phyloP scores from a whole-genome alignment of 164 flowering plant genomes.

The Platanus orientalis region DNA sequence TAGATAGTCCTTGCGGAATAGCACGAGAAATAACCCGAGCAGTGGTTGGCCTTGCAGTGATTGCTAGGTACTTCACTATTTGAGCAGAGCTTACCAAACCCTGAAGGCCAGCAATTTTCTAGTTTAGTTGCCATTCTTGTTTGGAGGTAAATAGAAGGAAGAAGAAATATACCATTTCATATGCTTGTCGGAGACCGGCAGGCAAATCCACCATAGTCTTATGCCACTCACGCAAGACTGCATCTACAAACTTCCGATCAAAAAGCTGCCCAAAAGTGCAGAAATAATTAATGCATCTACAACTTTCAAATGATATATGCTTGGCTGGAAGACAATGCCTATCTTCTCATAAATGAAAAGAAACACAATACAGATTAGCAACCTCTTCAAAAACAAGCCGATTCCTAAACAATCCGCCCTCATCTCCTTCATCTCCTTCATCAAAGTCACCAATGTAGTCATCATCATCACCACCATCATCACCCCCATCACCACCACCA shows the following conservation, averaged over 20 bases:
- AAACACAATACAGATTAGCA: slow-evolving; percentile 5
- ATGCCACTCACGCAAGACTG: slow-evolving; percentile 94
- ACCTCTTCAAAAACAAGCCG: slow-evolving; percentile 84
- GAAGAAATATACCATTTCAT: slow-evolving; percentile 71
- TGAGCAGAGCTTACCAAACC: slow-evolving; percentile 97
- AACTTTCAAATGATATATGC: not conserved
- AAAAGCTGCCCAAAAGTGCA: slow-evolving; percentile 59
- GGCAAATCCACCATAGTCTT: slow-evolving; percentile 96
- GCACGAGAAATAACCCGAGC: slow-evolving; percentile 68
- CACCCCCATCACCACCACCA: slow-evolving; percentile 99
- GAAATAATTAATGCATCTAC: slow-evolving; percentile 5
- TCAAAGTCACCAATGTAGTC: slow-evolving; percentile 95
- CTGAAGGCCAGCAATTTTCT: slow-evolving; percentile 32
- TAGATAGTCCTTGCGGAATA: slow-evolving; percentile 77
- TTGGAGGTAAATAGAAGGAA: not conserved
- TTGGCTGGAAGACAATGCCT: not conserved
- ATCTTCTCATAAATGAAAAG: not conserved
- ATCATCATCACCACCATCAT: slow-evolving; percentile 96
- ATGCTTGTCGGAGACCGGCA: slow-evolving; percentile 92
- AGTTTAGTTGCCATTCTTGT: not conserved
- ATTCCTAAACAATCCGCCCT: slow-evolving; percentile 84
- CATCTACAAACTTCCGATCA: slow-evolving; percentile 85
- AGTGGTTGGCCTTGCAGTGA: slow-evolving; percentile 88
- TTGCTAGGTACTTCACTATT: slow-evolving; percentile 76
- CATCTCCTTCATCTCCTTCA: slow-evolving; percentile 96